These are phyloP conservation scores for Fusarium camptoceras DNA, from an alignment of 2,329 filamentous ascomycete species.

Conservation along the genomic window DNA sequence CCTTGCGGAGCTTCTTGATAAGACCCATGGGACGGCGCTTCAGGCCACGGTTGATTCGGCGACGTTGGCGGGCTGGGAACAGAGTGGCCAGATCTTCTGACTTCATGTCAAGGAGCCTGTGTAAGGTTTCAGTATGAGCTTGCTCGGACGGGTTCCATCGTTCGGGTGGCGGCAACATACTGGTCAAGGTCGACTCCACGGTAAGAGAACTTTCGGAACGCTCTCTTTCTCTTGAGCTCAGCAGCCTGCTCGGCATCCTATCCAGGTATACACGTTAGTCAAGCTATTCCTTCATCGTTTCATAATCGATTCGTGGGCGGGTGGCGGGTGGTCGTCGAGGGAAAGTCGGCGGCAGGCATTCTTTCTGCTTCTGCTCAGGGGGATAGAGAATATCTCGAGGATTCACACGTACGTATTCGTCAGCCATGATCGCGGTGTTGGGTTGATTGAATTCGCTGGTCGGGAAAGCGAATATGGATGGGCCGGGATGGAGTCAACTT, in stretches of 20 bases:
- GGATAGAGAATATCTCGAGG: slow-evolving; percentile 34
- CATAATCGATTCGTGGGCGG: not conserved
- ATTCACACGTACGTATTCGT: slow-evolving; percentile 82
- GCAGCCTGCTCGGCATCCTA: slow-evolving; percentile 98
- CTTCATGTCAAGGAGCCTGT: slow-evolving; percentile 95
- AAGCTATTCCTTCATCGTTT: slow-evolving; percentile 25
- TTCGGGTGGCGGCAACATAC: slow-evolving; percentile 68
- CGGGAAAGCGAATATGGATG: slow-evolving; percentile 58
- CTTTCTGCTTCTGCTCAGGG: slow-evolving; percentile 15
- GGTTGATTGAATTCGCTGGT: slow-evolving; percentile 59
- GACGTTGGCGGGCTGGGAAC: slow-evolving; percentile 87
- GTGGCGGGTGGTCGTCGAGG: slow-evolving; percentile 22
- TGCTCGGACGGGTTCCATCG: slow-evolving; percentile 13
- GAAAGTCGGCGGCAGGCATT: slow-evolving; percentile 37
- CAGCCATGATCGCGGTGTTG: slow-evolving; percentile 78
- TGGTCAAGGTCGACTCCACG: slow-evolving; percentile 99
- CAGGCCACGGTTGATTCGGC: slow-evolving; percentile 99
- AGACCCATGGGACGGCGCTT: slow-evolving; percentile 99
- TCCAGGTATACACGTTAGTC: slow-evolving; percentile 49
- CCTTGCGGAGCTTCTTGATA: slow-evolving; percentile 99
- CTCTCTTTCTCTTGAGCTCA: slow-evolving; percentile 99
- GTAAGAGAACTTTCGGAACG: slow-evolving; percentile 99
- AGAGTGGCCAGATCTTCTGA: no score
- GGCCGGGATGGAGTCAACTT: slow-evolving; percentile 53
- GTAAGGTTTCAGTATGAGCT: slow-evolving; percentile 37